phyloP scores from a whole-genome alignment of 106 monocot genomes.

The Dendrobium chrysotoxum region DNA sequence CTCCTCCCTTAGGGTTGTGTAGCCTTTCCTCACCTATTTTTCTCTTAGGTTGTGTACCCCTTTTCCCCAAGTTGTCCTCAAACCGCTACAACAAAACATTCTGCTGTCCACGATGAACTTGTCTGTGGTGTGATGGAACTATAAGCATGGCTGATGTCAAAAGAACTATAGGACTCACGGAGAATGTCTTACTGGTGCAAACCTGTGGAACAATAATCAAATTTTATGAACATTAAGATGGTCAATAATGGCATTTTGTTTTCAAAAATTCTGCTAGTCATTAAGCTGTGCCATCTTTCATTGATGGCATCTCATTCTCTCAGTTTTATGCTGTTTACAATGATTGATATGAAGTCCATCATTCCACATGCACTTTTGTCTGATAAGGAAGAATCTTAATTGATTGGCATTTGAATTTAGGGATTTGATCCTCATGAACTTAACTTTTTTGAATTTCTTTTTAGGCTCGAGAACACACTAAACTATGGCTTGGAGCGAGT shows the following conservation, averaged over 20 bases:
- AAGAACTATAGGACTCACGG: no score
- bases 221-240: no score
- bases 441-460: not conserved
- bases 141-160: no score
- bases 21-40: no score
- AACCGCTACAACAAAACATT: no score
- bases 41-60: no score
- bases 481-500: constrained; percentile 89
- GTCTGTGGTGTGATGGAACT: no score
- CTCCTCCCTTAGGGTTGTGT: no score
- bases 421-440: not conserved
- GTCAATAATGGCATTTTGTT: not conserved
- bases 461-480: constrained; percentile 78
- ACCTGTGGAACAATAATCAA: no score
- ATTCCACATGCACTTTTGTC: not conserved
- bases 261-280: not conserved
- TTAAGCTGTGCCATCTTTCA: not conserved
- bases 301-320: not conserved
- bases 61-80: no score
- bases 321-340: not conserved
- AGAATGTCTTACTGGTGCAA: no score
- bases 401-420: not conserved
- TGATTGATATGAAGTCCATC: not conserved
- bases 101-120: no score
- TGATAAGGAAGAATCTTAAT: not conserved